Percentiles rank a stretch among this genome's conserved stretches.
Conservation (phyloP, 352 stramenopile species). For the Pilasporangium apinafurcum region DNA sequence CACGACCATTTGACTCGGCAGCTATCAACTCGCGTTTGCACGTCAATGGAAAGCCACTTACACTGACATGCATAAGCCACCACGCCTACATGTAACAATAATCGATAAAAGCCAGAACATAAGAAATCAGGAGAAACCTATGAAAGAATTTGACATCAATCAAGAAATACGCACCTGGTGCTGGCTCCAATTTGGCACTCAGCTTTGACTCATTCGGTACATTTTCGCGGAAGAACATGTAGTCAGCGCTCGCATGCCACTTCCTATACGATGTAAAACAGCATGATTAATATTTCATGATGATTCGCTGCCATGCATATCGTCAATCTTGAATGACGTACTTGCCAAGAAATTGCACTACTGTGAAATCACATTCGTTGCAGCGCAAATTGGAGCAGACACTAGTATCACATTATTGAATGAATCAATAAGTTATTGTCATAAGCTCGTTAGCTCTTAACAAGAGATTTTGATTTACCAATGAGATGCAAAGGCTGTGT, state of each 20-base stretch:
- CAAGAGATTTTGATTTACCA: conserved; percentile 17
- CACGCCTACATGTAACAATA: conserved; percentile 17
- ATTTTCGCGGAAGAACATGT: conserved; percentile 86
- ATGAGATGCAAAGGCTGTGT: conserved; percentile 44
- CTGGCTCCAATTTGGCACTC: conserved; percentile 49
- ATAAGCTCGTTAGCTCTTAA: no score
- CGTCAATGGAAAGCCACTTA: conserved; percentile 67
- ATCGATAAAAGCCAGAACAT: neutral
- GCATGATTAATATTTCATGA: neutral
- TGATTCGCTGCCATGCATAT: neutral
- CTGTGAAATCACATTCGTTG: conserved; percentile 79
- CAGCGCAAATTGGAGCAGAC: conserved; percentile 69
- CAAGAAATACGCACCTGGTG: conserved; percentile 20
- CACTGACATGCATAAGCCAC: conserved; percentile 76
- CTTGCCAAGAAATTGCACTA: conserved; percentile 71
- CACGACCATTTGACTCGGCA: conserved; percentile 70
- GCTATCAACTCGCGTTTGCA: conserved; percentile 35
- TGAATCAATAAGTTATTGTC: no score
- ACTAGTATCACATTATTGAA: conserved; percentile 9
- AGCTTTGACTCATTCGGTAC: conserved; percentile 66
- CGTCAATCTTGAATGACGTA: no score
- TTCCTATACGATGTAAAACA: conserved; percentile 20
- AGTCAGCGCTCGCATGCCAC: conserved; percentile 63
- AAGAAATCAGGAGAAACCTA: neutral
- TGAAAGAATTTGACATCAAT: neutral